Evolutionary conservation across 768 basidiomycete genomes (phyloP), one percentile per base, ranked within the genome.

Genomic region (Flagelloscypha sp.): DNA sequence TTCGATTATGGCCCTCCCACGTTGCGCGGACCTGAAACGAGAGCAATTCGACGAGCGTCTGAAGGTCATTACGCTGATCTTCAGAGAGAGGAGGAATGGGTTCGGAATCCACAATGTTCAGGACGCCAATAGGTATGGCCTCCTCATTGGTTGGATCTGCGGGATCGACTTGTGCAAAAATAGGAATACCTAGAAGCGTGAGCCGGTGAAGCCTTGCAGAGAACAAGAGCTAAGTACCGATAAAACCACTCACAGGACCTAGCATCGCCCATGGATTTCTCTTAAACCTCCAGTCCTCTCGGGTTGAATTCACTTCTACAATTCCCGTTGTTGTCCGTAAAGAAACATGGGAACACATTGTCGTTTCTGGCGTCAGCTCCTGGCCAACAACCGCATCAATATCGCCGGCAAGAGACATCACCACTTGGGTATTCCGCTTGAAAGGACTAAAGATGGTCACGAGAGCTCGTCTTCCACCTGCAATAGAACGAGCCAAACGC

Each of bases 261-360:
- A n/a, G n/a, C n/a, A n/a, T n/a, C n/a, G n/a, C n/a, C 43, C 38
- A 21, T 29, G 38, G 43, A 12, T 44, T 44, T 1, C 43, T 32
- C 2, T 31, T 15, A 24, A 44, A 44, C 1, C 38, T 30, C 43
- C 42, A 44, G 16, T 44, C 43, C 16, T 18, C 18, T 5, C 24
- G 13, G 11, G 35, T 12, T 8, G 40, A 32, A 4, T 2, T 13
- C 9, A 44, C 33, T 30, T 44, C 43, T 3, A 33, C 31, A 5
- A 27, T n/a, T 6, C 24, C 23, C 10, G 34, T 27, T 7, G 32
- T 39, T 32, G 40, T 41, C 23, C 41, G 40, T 25, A 44, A 15
- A 2, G 36, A 33, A 13, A 41, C 36, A 30, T 41, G 39, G 11
- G 27, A 38, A 11, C 43, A 37, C 11, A 44, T 41, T 18, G 32